A percentile compares a stretch with the other conserved stretches of the same genome.
phyloP scores from a whole-genome alignment of 1,284 basidiomycete species.

The Malassezia equina region DNA sequence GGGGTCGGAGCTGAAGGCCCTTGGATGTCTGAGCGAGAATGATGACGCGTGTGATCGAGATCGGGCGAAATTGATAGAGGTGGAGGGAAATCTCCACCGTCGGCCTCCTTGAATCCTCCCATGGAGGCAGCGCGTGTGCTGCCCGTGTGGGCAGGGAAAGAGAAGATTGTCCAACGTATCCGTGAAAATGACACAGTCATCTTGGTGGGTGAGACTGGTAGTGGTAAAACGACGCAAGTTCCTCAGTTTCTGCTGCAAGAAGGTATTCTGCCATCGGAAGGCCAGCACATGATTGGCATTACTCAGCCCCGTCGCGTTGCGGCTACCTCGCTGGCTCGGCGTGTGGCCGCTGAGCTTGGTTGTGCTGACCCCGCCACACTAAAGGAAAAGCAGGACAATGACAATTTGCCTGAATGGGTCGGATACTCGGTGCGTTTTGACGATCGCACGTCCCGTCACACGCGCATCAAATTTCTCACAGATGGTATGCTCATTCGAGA shows the following conservation, averaged over 20 bases:
- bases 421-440: constrained; percentile 96
- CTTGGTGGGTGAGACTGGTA: constrained; percentile 89
- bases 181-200: constrained; percentile 74
- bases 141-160: constrained; percentile 34
- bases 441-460: constrained; percentile 60
- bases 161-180: constrained; percentile 25
- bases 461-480: constrained; percentile 85
- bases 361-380: constrained; percentile 36
- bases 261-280: constrained; percentile 44
- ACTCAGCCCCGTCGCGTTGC: constrained; percentile 92
- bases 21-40: neutral
- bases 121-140: constrained; percentile 9
- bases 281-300: constrained; percentile 34
- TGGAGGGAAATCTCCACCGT: neutral
- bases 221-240: constrained; percentile 76
- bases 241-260: constrained; percentile 61
- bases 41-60: constrained; percentile 13
- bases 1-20: neutral
- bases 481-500: constrained; percentile 94
- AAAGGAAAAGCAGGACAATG: neutral
- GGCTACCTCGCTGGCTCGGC: constrained; percentile 77
- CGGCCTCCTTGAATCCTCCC: neutral
- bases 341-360: constrained; percentile 77
- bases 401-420: constrained; percentile 52
- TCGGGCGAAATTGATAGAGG: neutral